These are phyloP conservation scores for Apiotrichum siamense DNA, from an alignment of 1,284 basidiomycete species.

Conservation along the genomic window DNA sequence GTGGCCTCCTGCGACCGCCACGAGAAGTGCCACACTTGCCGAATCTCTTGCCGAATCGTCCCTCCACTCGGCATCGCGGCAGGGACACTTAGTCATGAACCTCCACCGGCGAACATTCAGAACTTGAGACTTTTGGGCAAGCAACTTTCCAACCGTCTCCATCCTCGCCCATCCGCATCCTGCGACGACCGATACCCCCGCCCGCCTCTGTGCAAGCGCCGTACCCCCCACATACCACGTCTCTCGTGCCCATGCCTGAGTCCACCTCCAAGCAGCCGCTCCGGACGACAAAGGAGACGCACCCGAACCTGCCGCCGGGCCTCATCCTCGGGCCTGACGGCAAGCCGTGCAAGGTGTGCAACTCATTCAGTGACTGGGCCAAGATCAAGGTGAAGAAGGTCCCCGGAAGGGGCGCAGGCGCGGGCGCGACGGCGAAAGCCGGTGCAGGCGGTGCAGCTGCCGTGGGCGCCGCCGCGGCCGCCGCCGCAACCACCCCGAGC, in stretches of 20 bases:
- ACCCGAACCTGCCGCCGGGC: constrained; percentile 58
- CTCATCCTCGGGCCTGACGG: constrained; percentile 84
- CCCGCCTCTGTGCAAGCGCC: too few relatives aligned
- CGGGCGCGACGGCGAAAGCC: not conserved
- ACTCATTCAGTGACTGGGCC: constrained; percentile 69
- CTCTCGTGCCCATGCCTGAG: not conserved
- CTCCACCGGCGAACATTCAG: too few relatives aligned
- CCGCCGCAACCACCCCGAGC: constrained; percentile 21
- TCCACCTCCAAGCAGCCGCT: constrained; percentile 1
- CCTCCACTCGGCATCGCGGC: too few relatives aligned
- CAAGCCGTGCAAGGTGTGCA: constrained; percentile 88
- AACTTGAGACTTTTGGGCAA: too few relatives aligned
- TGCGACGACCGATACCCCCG: too few relatives aligned
- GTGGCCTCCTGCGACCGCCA: too few relatives aligned
- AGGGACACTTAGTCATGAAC: too few relatives aligned
- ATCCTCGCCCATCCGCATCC: too few relatives aligned
- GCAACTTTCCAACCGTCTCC: too few relatives aligned
- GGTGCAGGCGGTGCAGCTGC: constrained; percentile 49
- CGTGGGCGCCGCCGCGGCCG: constrained; percentile 6
- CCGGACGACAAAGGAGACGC: constrained; percentile 43
- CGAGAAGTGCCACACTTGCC: too few relatives aligned
- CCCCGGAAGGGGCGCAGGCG: constrained; percentile 4
- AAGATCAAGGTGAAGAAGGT: constrained; percentile 48
- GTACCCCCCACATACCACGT: too few relatives aligned
- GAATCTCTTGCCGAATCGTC: too few relatives aligned